These are phyloP conservation scores for Keithomyces neogunnii DNA, from an alignment of 2,329 filamentous ascomycete genomes.

Conservation along the genomic window DNA sequence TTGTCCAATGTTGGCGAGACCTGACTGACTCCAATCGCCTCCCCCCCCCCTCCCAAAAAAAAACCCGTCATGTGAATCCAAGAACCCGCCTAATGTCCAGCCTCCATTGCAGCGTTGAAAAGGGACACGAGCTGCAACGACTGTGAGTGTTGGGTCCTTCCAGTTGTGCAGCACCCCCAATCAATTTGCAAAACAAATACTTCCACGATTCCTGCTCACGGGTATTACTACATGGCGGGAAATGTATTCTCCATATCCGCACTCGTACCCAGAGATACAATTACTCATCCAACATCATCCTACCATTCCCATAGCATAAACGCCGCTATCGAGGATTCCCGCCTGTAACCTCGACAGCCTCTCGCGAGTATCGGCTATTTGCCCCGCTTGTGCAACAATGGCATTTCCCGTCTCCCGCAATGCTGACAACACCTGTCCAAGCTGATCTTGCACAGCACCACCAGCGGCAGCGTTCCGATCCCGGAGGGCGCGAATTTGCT, in stretches of 20 bases:
- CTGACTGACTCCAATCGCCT: not conserved
- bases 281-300: conserved; percentile 10
- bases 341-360: conserved; percentile 31
- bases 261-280: not conserved
- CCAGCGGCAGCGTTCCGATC: conserved; percentile 21
- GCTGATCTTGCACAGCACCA: conserved; percentile 27
- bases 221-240: not conserved
- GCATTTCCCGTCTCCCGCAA: conserved; percentile 31
- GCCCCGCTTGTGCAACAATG: conserved; percentile 32
- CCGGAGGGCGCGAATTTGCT: conserved; percentile 29
- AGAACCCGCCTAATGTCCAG: not conserved
- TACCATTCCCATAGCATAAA: conserved; percentile 25
- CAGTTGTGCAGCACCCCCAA: too few relatives aligned
- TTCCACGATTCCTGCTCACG: not conserved
- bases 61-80: not conserved
- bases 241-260: not conserved
- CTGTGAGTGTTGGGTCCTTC: too few relatives aligned
- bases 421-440: conserved; percentile 28
- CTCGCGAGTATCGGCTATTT: conserved; percentile 35
- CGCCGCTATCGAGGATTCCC: conserved; percentile 29
- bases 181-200: too few relatives aligned
- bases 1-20: not conserved
- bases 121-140: too few relatives aligned
- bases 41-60: not conserved
- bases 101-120: not conserved